Conservation (phyloP, 257 asterid genomes). For the Penstemon eatonii region DNA sequence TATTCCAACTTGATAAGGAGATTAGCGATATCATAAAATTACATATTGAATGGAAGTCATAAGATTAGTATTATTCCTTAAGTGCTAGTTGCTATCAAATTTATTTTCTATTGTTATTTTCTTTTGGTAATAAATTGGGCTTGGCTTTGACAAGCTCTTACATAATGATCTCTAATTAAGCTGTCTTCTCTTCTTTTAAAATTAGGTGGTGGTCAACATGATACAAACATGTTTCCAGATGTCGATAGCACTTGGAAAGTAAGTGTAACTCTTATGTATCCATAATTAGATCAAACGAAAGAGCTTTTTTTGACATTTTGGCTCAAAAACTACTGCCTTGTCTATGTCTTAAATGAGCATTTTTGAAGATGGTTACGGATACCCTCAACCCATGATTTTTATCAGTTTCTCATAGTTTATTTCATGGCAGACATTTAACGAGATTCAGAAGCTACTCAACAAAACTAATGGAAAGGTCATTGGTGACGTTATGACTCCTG, state of each 20-base stretch:
- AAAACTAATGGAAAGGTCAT: constrained; percentile 67
- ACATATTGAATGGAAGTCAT: background rate
- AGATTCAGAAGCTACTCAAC: constrained; percentile 63
- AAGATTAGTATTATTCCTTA: constrained; percentile 11
- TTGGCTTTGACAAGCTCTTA: constrained; percentile 17
- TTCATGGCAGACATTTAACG: constrained; percentile 61
- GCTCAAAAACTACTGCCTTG: background rate
- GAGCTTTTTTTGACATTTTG: background rate
- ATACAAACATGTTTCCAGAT: constrained; percentile 76
- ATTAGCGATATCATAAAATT: no score
- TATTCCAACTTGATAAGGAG: constrained; percentile 11
- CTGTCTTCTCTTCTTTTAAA: constrained; percentile 15
- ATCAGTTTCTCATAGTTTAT: constrained; percentile 24
- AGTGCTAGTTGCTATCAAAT: background rate
- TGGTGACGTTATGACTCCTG: constrained; percentile 67
- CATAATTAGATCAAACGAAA: no score
- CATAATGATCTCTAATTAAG: constrained; percentile 17
- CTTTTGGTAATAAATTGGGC: background rate
- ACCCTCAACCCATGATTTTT: constrained; percentile 4
- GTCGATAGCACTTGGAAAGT: constrained; percentile 91
- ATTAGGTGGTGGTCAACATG: constrained; percentile 70
- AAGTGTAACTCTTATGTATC: constrained; percentile 25
- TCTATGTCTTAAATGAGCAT: background rate
- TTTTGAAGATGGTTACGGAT: constrained; percentile 12
- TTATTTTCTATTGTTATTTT: background rate